phyloP scores from a whole-genome alignment of 2,329 filamentous ascomycete species.

The Trichoderma endophyticum region DNA sequence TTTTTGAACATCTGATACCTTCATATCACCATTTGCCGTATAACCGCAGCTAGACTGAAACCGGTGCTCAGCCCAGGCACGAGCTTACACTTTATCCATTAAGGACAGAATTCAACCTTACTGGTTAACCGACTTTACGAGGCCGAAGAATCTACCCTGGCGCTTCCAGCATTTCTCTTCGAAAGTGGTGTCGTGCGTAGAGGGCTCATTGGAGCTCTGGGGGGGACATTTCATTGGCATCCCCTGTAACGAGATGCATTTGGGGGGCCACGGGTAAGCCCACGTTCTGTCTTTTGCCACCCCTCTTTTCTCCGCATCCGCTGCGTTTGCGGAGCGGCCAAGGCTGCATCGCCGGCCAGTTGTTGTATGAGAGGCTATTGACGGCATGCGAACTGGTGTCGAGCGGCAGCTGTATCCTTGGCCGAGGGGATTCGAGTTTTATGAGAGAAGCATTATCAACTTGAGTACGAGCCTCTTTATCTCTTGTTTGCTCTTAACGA shows the following conservation, averaged over 20 bases:
- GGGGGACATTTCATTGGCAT: not conserved
- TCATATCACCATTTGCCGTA: not conserved
- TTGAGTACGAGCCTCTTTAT: too few species aligned
- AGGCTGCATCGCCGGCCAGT: not conserved
- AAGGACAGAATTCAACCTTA: not conserved
- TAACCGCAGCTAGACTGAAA: not conserved
- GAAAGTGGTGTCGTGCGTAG: not conserved
- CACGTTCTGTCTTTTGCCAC: not conserved
- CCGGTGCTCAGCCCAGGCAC: not conserved
- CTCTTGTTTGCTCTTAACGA: not conserved
- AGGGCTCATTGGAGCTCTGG: not conserved
- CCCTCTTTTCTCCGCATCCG: not conserved
- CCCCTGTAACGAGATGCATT: constrained; percentile 2
- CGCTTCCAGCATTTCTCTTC: not conserved
- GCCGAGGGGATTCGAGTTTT: not conserved
- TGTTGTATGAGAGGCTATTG: not conserved
- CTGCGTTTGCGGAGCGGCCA: not conserved
- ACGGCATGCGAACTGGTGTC: not conserved
- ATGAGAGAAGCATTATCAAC: not conserved
- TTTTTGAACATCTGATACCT: not conserved
- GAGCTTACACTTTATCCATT: not conserved
- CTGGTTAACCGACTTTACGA: not conserved
- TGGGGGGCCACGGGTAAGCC: constrained; percentile 1
- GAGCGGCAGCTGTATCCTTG: not conserved
- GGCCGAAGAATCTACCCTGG: not conserved